A percentile compares a stretch with the other conserved stretches of the same genome.
Conservation (phyloP, 768 basidiomycete species). For the Boletus patriciae region DNA sequence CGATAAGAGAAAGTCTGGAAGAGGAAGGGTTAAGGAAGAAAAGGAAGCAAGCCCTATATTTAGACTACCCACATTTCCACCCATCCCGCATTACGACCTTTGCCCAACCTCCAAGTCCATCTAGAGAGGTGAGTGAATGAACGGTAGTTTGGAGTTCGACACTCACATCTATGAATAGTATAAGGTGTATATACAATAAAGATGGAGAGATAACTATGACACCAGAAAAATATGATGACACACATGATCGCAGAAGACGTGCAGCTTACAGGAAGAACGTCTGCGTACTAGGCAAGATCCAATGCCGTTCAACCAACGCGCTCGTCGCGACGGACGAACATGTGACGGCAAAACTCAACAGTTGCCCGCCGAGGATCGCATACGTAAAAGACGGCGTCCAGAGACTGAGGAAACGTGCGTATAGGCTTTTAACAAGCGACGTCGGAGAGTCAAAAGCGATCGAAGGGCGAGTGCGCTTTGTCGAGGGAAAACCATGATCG, state of each 20-base stretch:
- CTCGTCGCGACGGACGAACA: slow-evolving; percentile 64
- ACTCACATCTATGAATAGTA: slow-evolving; percentile 82
- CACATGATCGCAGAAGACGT: background rate
- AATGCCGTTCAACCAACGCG: slow-evolving; percentile 62
- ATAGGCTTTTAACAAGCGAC: slow-evolving; percentile 18
- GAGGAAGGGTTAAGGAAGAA: background rate
- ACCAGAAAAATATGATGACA: background rate
- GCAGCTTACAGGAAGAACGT: slow-evolving; percentile 70
- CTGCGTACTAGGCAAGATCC: slow-evolving; percentile 76
- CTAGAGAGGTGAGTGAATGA: slow-evolving; percentile 37
- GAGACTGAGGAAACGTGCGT: slow-evolving; percentile 24
- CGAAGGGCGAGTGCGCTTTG: slow-evolving; percentile 12
- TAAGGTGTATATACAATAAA: slow-evolving; percentile 81
- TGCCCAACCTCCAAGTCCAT: slow-evolving; percentile 78
- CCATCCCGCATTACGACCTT: slow-evolving; percentile 74
- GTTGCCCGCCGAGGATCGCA: slow-evolving; percentile 29
- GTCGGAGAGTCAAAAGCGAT: slow-evolving; percentile 23
- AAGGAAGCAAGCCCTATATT: background rate
- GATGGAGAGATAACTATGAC: slow-evolving; percentile 65
- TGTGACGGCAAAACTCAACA: slow-evolving; percentile 25
- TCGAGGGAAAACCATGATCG: background rate
- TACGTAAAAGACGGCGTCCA: slow-evolving; percentile 31
- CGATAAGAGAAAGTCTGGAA: slow-evolving; percentile 73
- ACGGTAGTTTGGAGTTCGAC: background rate
- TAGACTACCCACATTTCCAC: slow-evolving; percentile 71